A percentile compares a stretch with the other conserved stretches of the same genome.
Conservation (phyloP, 2,329 filamentous ascomycete genomes). For the Aspergillus novofumigatus region DNA sequence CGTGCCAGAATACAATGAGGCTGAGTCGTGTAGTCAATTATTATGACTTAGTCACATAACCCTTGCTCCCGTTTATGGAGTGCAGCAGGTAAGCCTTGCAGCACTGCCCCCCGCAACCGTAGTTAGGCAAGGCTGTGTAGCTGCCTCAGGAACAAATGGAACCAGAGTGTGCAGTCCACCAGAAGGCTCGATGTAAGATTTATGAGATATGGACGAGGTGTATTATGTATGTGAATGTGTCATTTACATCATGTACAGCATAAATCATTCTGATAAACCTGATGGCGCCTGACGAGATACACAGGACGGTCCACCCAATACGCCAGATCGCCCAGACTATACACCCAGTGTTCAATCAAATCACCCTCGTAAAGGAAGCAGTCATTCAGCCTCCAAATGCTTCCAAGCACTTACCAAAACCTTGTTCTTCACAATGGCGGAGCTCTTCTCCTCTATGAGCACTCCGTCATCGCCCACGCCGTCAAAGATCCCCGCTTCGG, state of each 20-base stretch:
- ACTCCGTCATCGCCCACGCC: conserved; percentile 16
- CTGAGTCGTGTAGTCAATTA: neutral
- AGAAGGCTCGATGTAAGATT: neutral
- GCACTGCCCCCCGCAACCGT: neutral
- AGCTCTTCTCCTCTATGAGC: conserved; percentile 6
- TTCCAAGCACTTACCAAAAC: conserved; percentile 15
- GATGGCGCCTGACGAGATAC: neutral
- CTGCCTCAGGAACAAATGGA: neutral
- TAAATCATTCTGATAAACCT: neutral
- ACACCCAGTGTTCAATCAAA: neutral
- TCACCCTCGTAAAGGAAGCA: neutral
- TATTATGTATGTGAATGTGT: neutral
- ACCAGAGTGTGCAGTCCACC: neutral
- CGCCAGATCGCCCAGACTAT: neutral
- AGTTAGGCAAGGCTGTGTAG: neutral
- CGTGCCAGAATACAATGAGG: neutral
- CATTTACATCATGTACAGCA: neutral
- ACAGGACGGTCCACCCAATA: neutral
- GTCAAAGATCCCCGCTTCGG: conserved; percentile 24
- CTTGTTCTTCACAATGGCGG: conserved; percentile 7
- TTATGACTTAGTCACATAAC: neutral
- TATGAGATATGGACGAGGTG: neutral
- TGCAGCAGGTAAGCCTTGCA: neutral
- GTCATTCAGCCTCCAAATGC: neutral
- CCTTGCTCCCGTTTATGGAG: neutral